Evolutionary conservation across 2,329 filamentous ascomycete genomes (phyloP), one percentile per base, ranked within the genome.

Genomic region (Nigrospora osmanthi): DNA sequence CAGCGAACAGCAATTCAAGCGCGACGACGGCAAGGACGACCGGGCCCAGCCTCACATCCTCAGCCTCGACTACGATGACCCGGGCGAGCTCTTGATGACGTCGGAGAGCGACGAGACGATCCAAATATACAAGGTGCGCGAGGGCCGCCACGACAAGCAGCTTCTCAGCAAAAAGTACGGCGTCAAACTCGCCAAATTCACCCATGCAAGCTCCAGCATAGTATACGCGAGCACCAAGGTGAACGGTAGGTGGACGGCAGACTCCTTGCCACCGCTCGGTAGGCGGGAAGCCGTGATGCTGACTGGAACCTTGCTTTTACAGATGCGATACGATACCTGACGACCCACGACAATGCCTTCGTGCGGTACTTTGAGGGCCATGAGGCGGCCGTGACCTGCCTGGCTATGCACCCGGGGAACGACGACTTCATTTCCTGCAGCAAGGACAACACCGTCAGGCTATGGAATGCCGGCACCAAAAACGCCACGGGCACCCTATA

Each of bases 121-220:
- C 50, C 90, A 97, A 60, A 83, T 98, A 31, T 98, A 94, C 70
- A 95, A 93, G 58, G 85, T 95, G 51, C 87, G 86, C 58, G 89
- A 95, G 52, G 93, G 93, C 5, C 86, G 87, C 49, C 84, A 89
- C 55, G 87, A 89, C 39, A 97, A 97, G 69, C 85, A 84, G 48
- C 76, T 96, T 39, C 82, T 94, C 42, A 94, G 87, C 68, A 95
- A 97, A 62, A 98, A 98, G 63, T 98, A 98, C 58, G 93, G 93
- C 48, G 89, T 89, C 15, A 93, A 95, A 62, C 77, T 96, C 45
- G 93, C 93, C 34, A 86, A 88, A 55, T 98, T 97, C 65, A 95
- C 91, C 1, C 93, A 97, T 62, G 87, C 91, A 49, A 83, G 83
- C 52, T 88, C 88, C 17, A 90, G 88, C 61, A 89, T 98, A 59